phyloP scores from a whole-genome alignment of 495 filamentous ascomycete genomes.

The Penicillium waksmanii region DNA sequence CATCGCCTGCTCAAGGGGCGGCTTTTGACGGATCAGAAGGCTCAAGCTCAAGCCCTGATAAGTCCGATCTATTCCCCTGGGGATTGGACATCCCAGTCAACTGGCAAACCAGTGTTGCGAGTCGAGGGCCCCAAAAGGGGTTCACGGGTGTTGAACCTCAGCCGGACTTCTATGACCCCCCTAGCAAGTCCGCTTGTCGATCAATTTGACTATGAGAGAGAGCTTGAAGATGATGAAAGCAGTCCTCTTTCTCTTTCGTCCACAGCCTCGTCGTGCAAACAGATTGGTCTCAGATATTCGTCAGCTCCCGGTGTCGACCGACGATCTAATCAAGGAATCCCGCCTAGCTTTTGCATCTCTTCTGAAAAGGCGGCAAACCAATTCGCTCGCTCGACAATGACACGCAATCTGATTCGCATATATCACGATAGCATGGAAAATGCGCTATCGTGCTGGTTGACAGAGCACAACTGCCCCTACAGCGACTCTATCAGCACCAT shows the following conservation, averaged over 20 bases:
- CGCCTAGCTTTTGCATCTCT: constrained; percentile 1
- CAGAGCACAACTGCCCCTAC: constrained; percentile 54
- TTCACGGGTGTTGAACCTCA: background rate
- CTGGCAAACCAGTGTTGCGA: background rate
- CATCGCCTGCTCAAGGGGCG: background rate
- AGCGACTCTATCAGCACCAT: constrained; percentile 11
- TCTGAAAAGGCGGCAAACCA: constrained; percentile 23
- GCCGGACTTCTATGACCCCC: background rate
- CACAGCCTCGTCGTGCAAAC: background rate
- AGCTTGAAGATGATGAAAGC: background rate
- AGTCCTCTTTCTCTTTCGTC: background rate
- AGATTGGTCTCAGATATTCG: background rate
- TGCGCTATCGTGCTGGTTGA: constrained; percentile 51
- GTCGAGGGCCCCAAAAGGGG: background rate
- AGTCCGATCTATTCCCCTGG: background rate
- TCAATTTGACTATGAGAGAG: background rate
- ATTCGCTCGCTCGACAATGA: constrained; percentile 36
- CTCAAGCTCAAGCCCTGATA: background rate
- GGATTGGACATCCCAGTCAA: background rate
- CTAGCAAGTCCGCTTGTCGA: background rate
- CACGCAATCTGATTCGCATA: constrained; percentile 44
- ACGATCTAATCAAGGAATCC: background rate
- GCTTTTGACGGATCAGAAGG: background rate
- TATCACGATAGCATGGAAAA: constrained; percentile 55
- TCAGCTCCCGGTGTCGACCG: background rate